phyloP scores from a whole-genome alignment of 257 asterid genomes.

The Przewalskia tangutica region DNA sequence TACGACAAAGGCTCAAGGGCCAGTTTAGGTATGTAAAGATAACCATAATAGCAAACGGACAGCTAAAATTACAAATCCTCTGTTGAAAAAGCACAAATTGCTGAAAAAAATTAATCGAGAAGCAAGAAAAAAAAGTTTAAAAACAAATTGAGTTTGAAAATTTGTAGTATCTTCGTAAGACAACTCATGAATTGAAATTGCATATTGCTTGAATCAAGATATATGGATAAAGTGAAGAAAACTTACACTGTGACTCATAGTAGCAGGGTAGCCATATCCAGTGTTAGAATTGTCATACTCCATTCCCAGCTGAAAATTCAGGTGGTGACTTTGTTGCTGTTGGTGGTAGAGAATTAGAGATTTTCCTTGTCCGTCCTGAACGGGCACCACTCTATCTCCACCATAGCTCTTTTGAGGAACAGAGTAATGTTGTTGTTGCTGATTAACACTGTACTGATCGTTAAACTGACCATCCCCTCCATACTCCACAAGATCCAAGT shows the following conservation, averaged over 20 bases:
- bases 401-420: conserved; percentile 34
- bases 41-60: not conserved
- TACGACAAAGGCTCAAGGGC: not conserved
- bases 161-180: not conserved
- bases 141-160: not conserved
- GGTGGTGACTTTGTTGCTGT: conserved; percentile 14
- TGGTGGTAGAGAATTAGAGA: conserved; percentile 8
- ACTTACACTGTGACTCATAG: conserved; percentile 50
- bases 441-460: conserved; percentile 15
- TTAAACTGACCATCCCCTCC: conserved; percentile 25
- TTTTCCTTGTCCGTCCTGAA: conserved; percentile 16
- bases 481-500: conserved; percentile 47
- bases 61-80: not conserved
- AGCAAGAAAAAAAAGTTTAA: not conserved
- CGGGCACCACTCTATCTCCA: conserved; percentile 48
- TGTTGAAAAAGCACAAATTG: not conserved
- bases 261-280: conserved; percentile 31
- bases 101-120: not conserved
- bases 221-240: not conserved
- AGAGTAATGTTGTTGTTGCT: conserved; percentile 13
- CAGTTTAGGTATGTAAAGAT: not conserved
- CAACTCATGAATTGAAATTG: not conserved
- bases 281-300: conserved; percentile 28
- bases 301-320: conserved; percentile 29
- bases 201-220: not conserved